Conservation (phyloP, 805 yeast species). For the Metschnikowia proteae region DNA sequence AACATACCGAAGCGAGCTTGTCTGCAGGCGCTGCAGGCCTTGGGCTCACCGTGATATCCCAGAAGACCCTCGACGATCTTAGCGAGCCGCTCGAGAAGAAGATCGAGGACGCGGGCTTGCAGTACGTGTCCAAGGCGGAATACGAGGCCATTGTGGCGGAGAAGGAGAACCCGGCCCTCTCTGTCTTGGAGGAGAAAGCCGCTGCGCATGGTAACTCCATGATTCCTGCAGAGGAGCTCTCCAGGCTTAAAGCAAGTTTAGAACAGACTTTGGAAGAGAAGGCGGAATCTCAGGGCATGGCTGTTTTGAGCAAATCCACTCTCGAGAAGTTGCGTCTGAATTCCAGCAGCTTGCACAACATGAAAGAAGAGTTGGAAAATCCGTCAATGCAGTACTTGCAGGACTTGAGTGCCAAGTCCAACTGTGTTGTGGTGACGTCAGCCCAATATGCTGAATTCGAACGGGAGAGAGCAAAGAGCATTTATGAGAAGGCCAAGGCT, state of each 20-base stretch:
- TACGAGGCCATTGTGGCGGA: constrained; percentile 5
- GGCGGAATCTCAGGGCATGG: constrained; percentile 19
- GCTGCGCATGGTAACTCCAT: constrained; percentile 6
- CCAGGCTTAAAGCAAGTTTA: constrained; percentile 10
- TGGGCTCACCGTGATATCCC: constrained; percentile 9
- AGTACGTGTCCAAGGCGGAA: constrained; percentile 9
- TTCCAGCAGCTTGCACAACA: constrained; percentile 8
- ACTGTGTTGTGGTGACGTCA: constrained; percentile 6
- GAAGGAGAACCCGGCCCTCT: constrained; percentile 8
- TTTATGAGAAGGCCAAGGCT: constrained; percentile 12
- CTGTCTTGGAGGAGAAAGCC: constrained; percentile 10
- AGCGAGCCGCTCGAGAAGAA: constrained; percentile 10
- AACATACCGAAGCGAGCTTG: constrained; percentile 22
- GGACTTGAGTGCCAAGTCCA: constrained; percentile 6
- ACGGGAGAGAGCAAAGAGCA: constrained; percentile 8
- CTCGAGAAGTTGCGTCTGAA: constrained; percentile 13
- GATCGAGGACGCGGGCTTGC: constrained; percentile 10
- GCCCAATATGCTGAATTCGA: constrained; percentile 7
- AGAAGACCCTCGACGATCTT: not conserved
- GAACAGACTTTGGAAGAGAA: constrained; percentile 11
- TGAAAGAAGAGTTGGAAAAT: constrained; percentile 5
- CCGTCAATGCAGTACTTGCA: constrained; percentile 11
- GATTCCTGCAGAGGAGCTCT: constrained; percentile 13
- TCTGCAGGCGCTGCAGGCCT: constrained; percentile 21
- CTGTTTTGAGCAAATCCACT: constrained; percentile 14